Evolutionary conservation across 2,329 filamentous ascomycete species (phyloP).

Genomic region (Mycosphaerella arachidis): DNA sequence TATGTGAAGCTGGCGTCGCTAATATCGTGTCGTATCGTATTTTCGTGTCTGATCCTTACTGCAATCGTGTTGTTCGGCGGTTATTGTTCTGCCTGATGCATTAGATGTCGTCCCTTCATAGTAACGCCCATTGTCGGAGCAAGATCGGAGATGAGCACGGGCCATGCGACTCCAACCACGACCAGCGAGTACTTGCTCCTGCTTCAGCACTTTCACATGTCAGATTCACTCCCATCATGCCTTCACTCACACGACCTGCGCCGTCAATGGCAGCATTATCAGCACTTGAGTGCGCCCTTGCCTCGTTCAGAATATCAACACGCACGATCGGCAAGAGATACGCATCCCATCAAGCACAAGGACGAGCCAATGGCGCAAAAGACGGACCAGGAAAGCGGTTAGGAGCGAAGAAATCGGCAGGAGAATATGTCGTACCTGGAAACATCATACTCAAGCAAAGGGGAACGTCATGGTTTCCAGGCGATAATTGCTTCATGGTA

Average conservation of each 20-base stretch:
- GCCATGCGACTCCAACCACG: conserved; percentile 11
- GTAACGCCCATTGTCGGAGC: conserved; percentile 10
- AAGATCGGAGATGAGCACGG: conserved; percentile 15
- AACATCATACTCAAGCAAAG: conserved; percentile 98
- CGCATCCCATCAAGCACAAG: conserved; percentile 62
- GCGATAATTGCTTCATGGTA: conserved; percentile 84
- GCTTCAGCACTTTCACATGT: not conserved
- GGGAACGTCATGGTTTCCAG: conserved; percentile 89
- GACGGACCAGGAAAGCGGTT: conserved; percentile 77
- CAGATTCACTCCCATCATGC: conserved; percentile 4
- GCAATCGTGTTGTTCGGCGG: not conserved
- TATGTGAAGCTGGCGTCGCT: not conserved
- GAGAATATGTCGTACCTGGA: conserved; percentile 88
- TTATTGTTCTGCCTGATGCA: conserved; percentile 5
- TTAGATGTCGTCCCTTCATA: not conserved
- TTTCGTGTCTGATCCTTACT: not conserved
- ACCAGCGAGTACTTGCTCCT: not conserved
- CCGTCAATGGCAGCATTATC: conserved; percentile 28
- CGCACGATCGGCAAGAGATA: conserved; percentile 38
- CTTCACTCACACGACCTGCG: conserved; percentile 13
- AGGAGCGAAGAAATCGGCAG: conserved; percentile 88
- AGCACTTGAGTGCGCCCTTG: conserved; percentile 30
- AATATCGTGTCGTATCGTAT: not conserved
- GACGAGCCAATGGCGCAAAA: conserved; percentile 65
- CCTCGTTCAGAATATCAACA: conserved; percentile 28